These are phyloP conservation scores for Phytophthora meadii DNA, from an alignment of 352 stramenopile species.

Conservation along the genomic window DNA sequence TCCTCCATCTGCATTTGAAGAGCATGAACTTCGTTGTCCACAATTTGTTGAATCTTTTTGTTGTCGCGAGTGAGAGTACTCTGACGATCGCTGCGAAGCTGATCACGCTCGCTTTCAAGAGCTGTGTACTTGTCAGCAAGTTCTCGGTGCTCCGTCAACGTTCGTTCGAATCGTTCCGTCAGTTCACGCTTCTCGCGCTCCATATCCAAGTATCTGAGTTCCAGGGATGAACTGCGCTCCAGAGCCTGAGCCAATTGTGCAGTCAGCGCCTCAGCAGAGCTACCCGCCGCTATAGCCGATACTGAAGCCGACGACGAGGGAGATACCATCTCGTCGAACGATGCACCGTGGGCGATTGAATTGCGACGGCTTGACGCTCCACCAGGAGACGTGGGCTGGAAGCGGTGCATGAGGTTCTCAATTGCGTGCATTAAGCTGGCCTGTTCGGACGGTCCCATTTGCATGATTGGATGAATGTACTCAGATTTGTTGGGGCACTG, in stretches of 20 bases:
- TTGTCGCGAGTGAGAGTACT: conserved; percentile 83
- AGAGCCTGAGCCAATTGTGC: conserved; percentile 66
- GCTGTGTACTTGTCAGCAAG: conserved; percentile 50
- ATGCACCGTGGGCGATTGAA: conserved; percentile 44
- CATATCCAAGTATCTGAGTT: conserved; percentile 80
- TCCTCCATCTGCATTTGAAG: conserved; percentile 80
- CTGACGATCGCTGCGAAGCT: conserved; percentile 75
- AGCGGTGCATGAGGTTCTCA: conserved; percentile 84
- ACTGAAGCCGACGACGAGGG: conserved; percentile 30
- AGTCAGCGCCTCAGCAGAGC: conserved; percentile 55
- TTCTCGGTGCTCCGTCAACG: conserved; percentile 55
- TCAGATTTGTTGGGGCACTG: conserved; percentile 82
- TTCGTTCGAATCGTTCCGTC: conserved; percentile 73
- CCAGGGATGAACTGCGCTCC: conserved; percentile 73
- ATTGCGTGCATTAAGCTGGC: conserved; percentile 87
- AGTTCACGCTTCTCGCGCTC: conserved; percentile 81
- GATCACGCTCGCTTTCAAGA: conserved; percentile 75
- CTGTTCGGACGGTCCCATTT: conserved; percentile 80
- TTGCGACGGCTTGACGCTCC: conserved; percentile 31
- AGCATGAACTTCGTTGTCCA: conserved; percentile 81
- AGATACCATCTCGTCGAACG: conserved; percentile 67
- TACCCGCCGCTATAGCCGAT: conserved; percentile 42
- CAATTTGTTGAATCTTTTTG: conserved; percentile 90
- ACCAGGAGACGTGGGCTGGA: conserved; percentile 65
- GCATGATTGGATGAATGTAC: conserved; percentile 88